Base-by-base conservation (phyloP, 192 early-diverging fungal species). In the Umbelopsis sp. region DNA sequence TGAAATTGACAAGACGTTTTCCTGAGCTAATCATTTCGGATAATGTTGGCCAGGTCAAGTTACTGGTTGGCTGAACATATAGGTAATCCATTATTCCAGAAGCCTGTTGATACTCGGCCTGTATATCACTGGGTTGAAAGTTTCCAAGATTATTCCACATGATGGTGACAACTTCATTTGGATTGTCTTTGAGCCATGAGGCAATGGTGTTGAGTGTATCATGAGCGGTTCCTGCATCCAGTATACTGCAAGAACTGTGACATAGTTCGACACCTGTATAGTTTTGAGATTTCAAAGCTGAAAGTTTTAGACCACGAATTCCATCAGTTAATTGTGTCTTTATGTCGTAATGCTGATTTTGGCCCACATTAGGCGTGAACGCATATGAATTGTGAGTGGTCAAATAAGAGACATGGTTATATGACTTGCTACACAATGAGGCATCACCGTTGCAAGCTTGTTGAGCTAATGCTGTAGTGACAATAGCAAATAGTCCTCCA, bases 361-460 rank as follows among this genome's bases (percentile, higher is more conserved):
- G 87, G 12, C 83, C 83, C 4, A 86, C 75, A 24, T 85, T 80
- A 10, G 56, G 32, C 34, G 81, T 77, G 21, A 66, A 72, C 21
- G 91, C 86, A 76, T 80, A 91, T 8, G 91, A 85, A 71, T 93
- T 93, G 81, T 95, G 93, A 17, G 93, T 92, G 4, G 85, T 86
- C 1, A 87, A 71, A 34, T 84, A 89, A 0, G 91, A 81, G 41
- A 95, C 86, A 49, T 86, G 52, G 72, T 83, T 79, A 70, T 89
- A 93, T 8, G 79, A 51, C 70, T 77, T 80, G 59, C 69, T 70
- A 62, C 93, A 95, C 20, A 95, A 83, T 43, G 78, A 81, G 1
- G 81, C 49, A 71, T 85, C 82, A 3, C 92, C 92, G 67, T 91
- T 92, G 76, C 92, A 93, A 25, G 26, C 25, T 26, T 75, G 43